Conservation (phyloP, 2,329 filamentous ascomycete species). For the Trichophyton rubrum region DNA sequence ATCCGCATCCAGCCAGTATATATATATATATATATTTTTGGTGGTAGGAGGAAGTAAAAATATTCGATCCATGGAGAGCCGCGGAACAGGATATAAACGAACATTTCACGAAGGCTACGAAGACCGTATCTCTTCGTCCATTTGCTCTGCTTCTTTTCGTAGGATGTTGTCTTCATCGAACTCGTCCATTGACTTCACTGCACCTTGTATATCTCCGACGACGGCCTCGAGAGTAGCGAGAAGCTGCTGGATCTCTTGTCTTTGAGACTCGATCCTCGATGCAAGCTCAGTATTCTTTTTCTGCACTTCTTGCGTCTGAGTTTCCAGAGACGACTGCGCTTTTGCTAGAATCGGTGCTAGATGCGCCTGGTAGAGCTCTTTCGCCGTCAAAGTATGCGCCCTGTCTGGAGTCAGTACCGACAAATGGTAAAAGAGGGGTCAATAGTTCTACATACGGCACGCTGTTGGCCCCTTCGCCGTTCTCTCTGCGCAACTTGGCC, state of each 20-base stretch:
- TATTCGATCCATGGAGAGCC: background rate
- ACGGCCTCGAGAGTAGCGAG: conserved; percentile 44
- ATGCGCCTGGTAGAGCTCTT: conserved; percentile 47
- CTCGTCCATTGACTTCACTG: conserved; percentile 31
- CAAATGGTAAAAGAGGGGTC: background rate
- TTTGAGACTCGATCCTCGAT: conserved; percentile 40
- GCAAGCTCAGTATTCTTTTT: conserved; percentile 42
- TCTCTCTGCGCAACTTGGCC: conserved; percentile 42
- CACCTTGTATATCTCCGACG: conserved; percentile 45
- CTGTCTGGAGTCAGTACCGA: conserved; percentile 23
- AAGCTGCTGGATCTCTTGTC: conserved; percentile 45
- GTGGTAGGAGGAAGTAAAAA: too few species aligned
- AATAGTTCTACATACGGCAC: conserved; percentile 34
- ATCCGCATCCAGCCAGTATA: background rate
- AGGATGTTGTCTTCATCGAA: conserved; percentile 28
- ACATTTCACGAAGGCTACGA: conserved; percentile 18
- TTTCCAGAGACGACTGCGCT: conserved; percentile 38
- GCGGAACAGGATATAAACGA: background rate
- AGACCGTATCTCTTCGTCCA: conserved; percentile 32
- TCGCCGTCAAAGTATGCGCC: conserved; percentile 46
- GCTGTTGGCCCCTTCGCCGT: conserved; percentile 26
- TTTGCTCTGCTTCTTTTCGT: conserved; percentile 31
- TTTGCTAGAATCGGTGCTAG: conserved; percentile 44
- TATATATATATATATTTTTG: too few species aligned
- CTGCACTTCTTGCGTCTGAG: conserved; percentile 39